phyloP scores from a whole-genome alignment of 768 basidiomycete genomes.

The Holtermanniella nyarrowii region DNA sequence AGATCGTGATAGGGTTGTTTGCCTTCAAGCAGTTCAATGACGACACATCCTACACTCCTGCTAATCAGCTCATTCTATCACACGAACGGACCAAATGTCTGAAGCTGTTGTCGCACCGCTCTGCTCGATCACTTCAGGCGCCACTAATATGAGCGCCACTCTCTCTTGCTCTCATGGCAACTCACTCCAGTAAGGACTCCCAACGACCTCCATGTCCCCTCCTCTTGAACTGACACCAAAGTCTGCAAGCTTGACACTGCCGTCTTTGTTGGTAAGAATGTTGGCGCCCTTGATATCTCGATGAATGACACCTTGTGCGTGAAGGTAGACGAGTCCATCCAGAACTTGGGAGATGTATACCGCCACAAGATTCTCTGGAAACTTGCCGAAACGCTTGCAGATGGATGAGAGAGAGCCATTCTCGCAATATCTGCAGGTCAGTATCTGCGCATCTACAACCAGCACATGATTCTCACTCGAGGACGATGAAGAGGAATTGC shows the following conservation, averaged over 20 bases:
- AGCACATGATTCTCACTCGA: conserved; percentile 53
- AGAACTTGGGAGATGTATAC: conserved; percentile 95
- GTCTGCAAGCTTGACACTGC: conserved; percentile 95
- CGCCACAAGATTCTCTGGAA: conserved; percentile 90
- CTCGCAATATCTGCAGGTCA: conserved; percentile 77
- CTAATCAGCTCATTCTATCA: neutral
- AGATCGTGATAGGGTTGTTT: conserved; percentile 93
- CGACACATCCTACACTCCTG: conserved; percentile 89
- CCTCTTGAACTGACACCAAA: conserved; percentile 60
- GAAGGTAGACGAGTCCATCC: conserved; percentile 89
- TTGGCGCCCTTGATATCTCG: conserved; percentile 99
- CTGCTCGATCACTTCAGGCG: conserved; percentile 97
- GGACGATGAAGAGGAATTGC: conserved; percentile 89
- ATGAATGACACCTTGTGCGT: conserved; percentile 98
- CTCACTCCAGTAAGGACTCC: conserved; percentile 97
- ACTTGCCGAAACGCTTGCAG: conserved; percentile 94
- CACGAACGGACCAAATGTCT: conserved; percentile 67
- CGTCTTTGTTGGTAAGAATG: conserved; percentile 96
- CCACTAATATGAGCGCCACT: conserved; percentile 48
- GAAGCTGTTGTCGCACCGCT: conserved; percentile 92
- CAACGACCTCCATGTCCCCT: conserved; percentile 79
- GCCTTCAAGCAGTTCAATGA: conserved; percentile 83
- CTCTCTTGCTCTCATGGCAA: conserved; percentile 13
- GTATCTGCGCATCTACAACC: neutral
- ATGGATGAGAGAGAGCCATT: conserved; percentile 94